A percentile compares a stretch with the other conserved stretches of the same genome.
Evolutionary conservation across 495 filamentous ascomycete species (phyloP).

Genomic region (Podospora tetraspora): DNA sequence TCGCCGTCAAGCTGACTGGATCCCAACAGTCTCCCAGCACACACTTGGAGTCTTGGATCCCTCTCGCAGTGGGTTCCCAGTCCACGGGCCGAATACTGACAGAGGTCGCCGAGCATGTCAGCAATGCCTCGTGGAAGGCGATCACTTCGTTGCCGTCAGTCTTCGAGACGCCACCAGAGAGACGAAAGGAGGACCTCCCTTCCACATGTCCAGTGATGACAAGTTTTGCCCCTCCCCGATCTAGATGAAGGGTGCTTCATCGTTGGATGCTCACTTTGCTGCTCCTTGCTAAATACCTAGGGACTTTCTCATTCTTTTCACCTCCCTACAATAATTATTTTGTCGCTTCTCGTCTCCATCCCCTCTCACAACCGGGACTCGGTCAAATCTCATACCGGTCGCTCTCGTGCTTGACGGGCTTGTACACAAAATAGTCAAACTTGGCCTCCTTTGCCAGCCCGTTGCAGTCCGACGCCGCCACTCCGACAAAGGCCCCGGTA

Average conservation of each 20-base stretch:
- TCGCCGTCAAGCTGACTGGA: not conserved
- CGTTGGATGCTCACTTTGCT: not conserved
- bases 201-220: not conserved
- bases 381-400: conserved; percentile 43
- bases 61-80: not conserved
- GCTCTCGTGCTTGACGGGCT: conserved; percentile 40
- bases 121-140: not conserved
- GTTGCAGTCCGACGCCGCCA: conserved; percentile 51
- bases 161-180: not conserved
- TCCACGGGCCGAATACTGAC: not conserved
- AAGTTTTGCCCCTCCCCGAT: not conserved
- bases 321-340: too few species aligned
- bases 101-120: not conserved
- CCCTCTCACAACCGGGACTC: not conserved
- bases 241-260: not conserved
- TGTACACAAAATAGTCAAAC: conserved; percentile 50
- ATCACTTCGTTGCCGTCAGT: too few species aligned
- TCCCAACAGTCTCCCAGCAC: not conserved
- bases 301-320: too few species aligned
- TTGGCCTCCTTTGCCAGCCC: conserved; percentile 40
- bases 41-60: too few species aligned
- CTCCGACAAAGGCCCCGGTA: conserved; percentile 52
- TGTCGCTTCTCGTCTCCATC: too few species aligned
- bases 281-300: not conserved
- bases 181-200: not conserved